These are phyloP conservation scores for Geopyxis carbonaria DNA, from an alignment of 495 filamentous ascomycete species.

Conservation along the genomic window DNA sequence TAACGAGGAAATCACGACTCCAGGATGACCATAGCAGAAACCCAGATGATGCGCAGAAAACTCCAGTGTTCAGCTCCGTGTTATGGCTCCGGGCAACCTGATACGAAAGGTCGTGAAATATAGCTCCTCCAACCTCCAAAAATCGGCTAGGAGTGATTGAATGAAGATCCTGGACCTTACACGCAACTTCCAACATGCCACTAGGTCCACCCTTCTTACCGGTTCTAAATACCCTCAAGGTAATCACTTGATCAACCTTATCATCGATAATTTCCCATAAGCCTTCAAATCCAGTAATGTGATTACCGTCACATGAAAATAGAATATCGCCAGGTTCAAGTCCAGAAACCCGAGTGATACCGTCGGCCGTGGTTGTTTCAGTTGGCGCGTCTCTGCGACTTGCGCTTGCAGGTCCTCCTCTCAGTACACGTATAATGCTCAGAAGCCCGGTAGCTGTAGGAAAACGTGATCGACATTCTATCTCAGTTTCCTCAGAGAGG, in stretches of 20 bases:
- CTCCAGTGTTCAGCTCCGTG: slow-evolving; percentile 22
- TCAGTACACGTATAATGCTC: slow-evolving; percentile 19
- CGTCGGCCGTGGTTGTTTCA: slow-evolving; percentile 6
- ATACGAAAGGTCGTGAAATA: slow-evolving; percentile 24
- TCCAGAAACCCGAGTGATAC: slow-evolving; percentile 17
- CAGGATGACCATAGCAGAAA: slow-evolving; percentile 25
- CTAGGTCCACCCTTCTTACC: slow-evolving; percentile 20
- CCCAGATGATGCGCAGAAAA: slow-evolving; percentile 25
- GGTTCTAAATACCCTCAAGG: slow-evolving; percentile 19
- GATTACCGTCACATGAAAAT: slow-evolving; percentile 21
- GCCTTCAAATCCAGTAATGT: slow-evolving; percentile 23
- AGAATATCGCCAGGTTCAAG: slow-evolving; percentile 25
- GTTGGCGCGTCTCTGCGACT: slow-evolving; percentile 3
- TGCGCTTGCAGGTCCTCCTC: slow-evolving; percentile 22
- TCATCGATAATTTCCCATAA: slow-evolving; percentile 26
- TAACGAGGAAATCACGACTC: slow-evolving; percentile 25
- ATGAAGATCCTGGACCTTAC: slow-evolving; percentile 23
- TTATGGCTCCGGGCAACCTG: slow-evolving; percentile 24
- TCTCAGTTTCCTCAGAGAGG: slow-evolving; percentile 18
- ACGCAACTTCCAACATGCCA: slow-evolving; percentile 17
- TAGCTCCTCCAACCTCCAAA: slow-evolving; percentile 24
- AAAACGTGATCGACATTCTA: slow-evolving; percentile 18
- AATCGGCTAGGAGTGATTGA: slow-evolving; percentile 23
- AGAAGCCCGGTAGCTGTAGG: slow-evolving; percentile 19
- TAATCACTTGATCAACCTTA: slow-evolving; percentile 21